Base-by-base conservation (phyloP, 148 eudicot species). In the Rhododendron molle region DNA sequence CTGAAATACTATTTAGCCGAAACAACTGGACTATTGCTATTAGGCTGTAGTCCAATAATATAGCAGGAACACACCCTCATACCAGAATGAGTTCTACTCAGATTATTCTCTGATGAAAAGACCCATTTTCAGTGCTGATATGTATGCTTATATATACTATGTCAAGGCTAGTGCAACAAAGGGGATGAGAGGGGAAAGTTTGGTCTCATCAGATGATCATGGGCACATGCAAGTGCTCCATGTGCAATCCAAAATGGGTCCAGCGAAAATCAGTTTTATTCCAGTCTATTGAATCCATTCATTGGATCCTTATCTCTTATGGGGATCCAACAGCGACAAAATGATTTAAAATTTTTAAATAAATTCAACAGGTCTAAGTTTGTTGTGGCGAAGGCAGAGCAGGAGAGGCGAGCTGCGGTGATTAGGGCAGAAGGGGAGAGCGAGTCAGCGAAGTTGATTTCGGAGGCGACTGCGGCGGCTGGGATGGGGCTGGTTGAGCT, bases 361-460 rank as follows among this genome's bases (percentile, higher is more conserved):
- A 0, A 26, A 67, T 67, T 67, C 73, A 67, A 67, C 73, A 67
- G 73, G 92, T 95, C 98, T 1, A 96, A 90, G 86, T 96, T 91
- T 74, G 98, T 96, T 67, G 99, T 96, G 81, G 93, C 93, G 74
- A 96, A 95, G 88, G 94, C 98, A 3, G 99, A 96, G 92, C 99
- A 96, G 88, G 99, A 96, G 92, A 91, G 94, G 86, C 91, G 98
- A 40, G 99, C 99, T 0, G 99, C 99, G 10, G 91, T 96, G 84
- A 94, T 96, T 34, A 91, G 98, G 93, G 99, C 99, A 8, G 99
- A 96, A 81, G 99, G 99, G 44, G 99, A 96, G 89, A 96, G 99
- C 85, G 98, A 96, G 87, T 88, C 98, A 46, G 99, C 98, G 2
- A 95, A 94, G 94, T 80, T 96, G 92, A 96, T 96, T 85, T 96